Base-by-base conservation (phyloP, 2,329 filamentous ascomycete species). In the Septoria petroselini region DNA sequence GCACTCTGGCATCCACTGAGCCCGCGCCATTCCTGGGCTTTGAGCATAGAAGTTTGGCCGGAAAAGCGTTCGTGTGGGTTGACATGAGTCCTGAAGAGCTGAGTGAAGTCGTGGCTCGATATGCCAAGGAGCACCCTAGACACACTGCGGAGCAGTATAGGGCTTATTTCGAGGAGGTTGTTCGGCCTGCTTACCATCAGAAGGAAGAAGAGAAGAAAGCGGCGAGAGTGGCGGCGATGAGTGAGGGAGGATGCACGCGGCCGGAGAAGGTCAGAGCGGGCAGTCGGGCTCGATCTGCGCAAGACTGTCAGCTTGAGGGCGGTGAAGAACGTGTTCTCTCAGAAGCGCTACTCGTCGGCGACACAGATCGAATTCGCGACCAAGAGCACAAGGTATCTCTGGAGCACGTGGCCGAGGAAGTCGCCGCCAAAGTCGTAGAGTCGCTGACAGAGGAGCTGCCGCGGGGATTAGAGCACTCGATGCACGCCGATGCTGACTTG, bases 121-220 rank as follows among this genome's bases (percentile, higher is more conserved):
- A 57, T 25, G 56, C 53, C 7, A 48, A 31, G n/a, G 11, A 41
- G 5, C 23, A 48, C 11, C 42, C 43, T 1, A 42, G 49, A n/a
- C 58, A 60, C 34, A 52, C 47, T 17, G 46, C 58, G 2, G 25
- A 46, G 3, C 48, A 60, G 30, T 65, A 58, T 51, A 23, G 48
- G 15, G 17, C 41, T 23, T 63, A 61, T 52, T 65, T 60, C 31
- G 54, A 61, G 17, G 49, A 58, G 12, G 19, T 25, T 5, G 52
- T 63, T 31, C 49, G 55, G 12, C 61, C 58, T 4, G 48, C 37
- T 1, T 62, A 54, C 29, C 35, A 54, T 11, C 25, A 51, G 48
- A 51, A 51, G 40, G 41, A 42, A 39, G 41, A 41, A 18, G 42
- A 41, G 19, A 47, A 29, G 40, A 25, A 41, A 23, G 21, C 19